Evolutionary conservation across 2,329 filamentous ascomycete species (phyloP).

Genomic region (Trichoderma sp.): DNA sequence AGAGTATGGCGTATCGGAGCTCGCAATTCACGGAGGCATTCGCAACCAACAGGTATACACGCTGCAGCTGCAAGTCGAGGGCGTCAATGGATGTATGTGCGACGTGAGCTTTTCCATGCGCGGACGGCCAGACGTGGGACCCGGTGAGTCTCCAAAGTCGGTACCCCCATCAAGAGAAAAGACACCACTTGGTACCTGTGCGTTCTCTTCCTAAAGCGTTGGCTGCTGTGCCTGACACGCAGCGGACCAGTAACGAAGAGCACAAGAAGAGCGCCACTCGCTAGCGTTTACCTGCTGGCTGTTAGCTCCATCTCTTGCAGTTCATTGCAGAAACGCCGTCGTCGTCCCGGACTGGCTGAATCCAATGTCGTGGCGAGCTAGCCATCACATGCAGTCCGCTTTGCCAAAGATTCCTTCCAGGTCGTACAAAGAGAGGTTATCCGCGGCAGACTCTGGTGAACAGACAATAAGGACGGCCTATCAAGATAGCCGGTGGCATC

Average conservation of each 20-base stretch:
- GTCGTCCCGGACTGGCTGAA: constrained; percentile 1
- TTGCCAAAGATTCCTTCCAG: not conserved
- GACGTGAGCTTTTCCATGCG: not conserved
- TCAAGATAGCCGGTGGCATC: not conserved
- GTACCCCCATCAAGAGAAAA: not conserved
- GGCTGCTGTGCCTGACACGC: constrained; percentile 16
- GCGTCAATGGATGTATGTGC: not conserved
- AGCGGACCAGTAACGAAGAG: not conserved
- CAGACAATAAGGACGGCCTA: not conserved
- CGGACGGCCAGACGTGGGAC: not conserved
- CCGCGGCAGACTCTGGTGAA: not conserved
- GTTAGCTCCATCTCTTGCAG: not conserved
- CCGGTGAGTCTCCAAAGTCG: not conserved
- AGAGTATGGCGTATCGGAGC: not conserved
- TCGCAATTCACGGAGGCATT: not conserved
- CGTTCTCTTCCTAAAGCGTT: not conserved
- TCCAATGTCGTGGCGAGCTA: not conserved
- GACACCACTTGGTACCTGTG: not conserved
- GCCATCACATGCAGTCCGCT: not conserved
- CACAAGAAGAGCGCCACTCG: constrained; percentile 2
- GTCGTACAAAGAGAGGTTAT: not conserved
- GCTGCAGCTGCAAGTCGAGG: constrained; percentile 1
- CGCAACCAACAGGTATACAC: not conserved
- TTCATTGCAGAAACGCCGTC: not conserved
- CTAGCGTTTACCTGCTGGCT: constrained; percentile 5